Base-by-base conservation (phyloP, 331 rosid species). In the Prunus yedoensis region DNA sequence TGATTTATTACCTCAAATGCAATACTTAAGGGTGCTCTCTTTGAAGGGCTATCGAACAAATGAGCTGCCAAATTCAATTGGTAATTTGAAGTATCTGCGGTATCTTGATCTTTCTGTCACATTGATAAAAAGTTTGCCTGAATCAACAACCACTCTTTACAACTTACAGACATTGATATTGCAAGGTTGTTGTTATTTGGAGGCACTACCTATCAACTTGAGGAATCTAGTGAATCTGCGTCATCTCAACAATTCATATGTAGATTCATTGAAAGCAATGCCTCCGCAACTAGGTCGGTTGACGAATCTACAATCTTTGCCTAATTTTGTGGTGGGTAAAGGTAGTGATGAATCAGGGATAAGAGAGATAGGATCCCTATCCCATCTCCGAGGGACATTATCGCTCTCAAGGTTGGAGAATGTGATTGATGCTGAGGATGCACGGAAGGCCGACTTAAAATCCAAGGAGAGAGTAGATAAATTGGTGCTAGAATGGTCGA, bases 111-210 rank as follows among this genome's bases (percentile, higher is more conserved):
- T 84, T 12, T 82, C 80, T 16, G 0, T 0, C 27, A 32, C 74
- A 45, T 0, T 0, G 0, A 57, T 84, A 28, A 12, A 2, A 32
- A 49, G 41, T 5, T 50, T 87, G 54, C 83, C 87, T 0, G 56
- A 79, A 59, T 84, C 87, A 25, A 38, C 75, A 2, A 60, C 85
- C 41, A 7, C 4, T 46, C 30, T 87, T 66, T 65, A 18, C 70
- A 82, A 84, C 78, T 52, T 82, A 27, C 83, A 84, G 15, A 84
- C 80, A 2, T 61, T 87, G 18, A 30, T 74, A 21, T 27, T 84
- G 30, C 17, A 10, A 15, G 0, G 2, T 2, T 83, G 84, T 8
- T 0, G 0, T 0, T 0, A 0, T 1, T 45, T 83, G 45, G 3
- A 1, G 2, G 15, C 28, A 8, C 41, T 83, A 8, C 82, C 82